Evolutionary conservation across 2,329 filamentous ascomycete species (phyloP).

Genomic region (Fusarium sp.): DNA sequence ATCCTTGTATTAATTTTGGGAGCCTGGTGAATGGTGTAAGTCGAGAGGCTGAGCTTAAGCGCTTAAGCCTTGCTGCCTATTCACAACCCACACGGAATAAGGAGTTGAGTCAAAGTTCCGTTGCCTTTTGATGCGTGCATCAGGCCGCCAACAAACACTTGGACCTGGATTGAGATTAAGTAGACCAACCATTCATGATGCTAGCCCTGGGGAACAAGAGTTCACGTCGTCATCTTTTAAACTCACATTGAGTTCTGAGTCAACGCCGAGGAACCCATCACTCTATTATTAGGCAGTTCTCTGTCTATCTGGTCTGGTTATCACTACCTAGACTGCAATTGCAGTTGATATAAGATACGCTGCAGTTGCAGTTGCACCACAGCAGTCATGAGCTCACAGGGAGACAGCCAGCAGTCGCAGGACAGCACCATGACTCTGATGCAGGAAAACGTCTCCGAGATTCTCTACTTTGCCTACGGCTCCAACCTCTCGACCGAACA

Average conservation of each 20-base stretch:
- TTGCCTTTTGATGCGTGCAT: constrained; percentile 7
- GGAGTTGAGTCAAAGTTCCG: constrained; percentile 7
- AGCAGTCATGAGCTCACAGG: constrained; percentile 45
- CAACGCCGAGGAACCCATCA: constrained; percentile 15
- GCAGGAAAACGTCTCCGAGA: constrained; percentile 50
- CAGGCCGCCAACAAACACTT: constrained; percentile 17
- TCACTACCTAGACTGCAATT: neutral
- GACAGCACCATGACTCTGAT: constrained; percentile 52
- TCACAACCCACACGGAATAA: constrained; percentile 18
- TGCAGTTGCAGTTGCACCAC: neutral
- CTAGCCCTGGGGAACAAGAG: neutral
- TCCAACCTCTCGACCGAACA: constrained; percentile 75
- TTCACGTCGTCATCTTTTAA: constrained; percentile 13
- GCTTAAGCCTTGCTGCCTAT: constrained; percentile 37
- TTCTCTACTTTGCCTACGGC: constrained; percentile 76
- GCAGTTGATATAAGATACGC: constrained; percentile 2
- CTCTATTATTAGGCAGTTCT: neutral
- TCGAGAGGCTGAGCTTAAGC: constrained; percentile 30
- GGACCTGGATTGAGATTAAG: neutral
- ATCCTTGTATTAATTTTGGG: neutral
- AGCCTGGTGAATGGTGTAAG: neutral
- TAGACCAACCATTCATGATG: constrained; percentile 4
- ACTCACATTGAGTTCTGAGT: constrained; percentile 5
- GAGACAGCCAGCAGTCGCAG: constrained; percentile 51
- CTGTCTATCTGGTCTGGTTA: neutral